A percentile compares a stretch with the other conserved stretches of the same genome.
Conservation (phyloP, 2,329 filamentous ascomycete genomes). For the Aureobasidium sp. region DNA sequence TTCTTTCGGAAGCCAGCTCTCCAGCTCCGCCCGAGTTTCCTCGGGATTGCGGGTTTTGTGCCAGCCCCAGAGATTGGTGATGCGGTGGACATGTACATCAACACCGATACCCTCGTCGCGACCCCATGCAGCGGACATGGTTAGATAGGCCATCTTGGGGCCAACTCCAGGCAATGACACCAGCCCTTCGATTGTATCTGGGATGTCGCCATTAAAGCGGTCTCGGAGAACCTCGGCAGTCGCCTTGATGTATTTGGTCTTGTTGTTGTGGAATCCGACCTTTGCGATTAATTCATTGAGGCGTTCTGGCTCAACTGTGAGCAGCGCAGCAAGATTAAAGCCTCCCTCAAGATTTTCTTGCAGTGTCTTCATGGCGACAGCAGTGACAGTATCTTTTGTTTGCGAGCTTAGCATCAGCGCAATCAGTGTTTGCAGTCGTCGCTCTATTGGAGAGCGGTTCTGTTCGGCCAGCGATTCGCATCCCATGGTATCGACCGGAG, state of each 20-base stretch:
- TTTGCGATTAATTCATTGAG: constrained; percentile 71
- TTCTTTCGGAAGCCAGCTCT: constrained; percentile 76
- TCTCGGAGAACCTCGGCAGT: constrained; percentile 66
- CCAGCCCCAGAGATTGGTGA: constrained; percentile 93
- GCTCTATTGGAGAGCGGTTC: constrained; percentile 43
- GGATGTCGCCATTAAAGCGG: constrained; percentile 66
- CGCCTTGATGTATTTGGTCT: constrained; percentile 70
- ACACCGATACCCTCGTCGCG: constrained; percentile 74
- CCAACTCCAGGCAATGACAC: constrained; percentile 77
- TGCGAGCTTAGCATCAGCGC: constrained; percentile 87
- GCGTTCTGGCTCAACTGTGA: constrained; percentile 57
- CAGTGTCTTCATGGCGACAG: constrained; percentile 70
- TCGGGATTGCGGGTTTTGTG: constrained; percentile 73
- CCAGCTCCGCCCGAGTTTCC: constrained; percentile 65
- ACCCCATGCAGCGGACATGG: constrained; percentile 68
- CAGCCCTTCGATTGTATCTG: constrained; percentile 65
- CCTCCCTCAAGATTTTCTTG: constrained; percentile 61
- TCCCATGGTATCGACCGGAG: constrained; percentile 95
- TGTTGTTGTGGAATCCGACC: constrained; percentile 92
- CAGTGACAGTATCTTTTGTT: constrained; percentile 87
- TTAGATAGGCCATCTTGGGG: constrained; percentile 91
- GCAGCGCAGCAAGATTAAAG: constrained; percentile 68
- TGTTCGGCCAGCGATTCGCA: constrained; percentile 68
- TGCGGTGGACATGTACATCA: constrained; percentile 89
- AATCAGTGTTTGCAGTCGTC: constrained; percentile 77